phyloP scores from a whole-genome alignment of 139 green algal species.

The Tetradesmus obliquus region DNA sequence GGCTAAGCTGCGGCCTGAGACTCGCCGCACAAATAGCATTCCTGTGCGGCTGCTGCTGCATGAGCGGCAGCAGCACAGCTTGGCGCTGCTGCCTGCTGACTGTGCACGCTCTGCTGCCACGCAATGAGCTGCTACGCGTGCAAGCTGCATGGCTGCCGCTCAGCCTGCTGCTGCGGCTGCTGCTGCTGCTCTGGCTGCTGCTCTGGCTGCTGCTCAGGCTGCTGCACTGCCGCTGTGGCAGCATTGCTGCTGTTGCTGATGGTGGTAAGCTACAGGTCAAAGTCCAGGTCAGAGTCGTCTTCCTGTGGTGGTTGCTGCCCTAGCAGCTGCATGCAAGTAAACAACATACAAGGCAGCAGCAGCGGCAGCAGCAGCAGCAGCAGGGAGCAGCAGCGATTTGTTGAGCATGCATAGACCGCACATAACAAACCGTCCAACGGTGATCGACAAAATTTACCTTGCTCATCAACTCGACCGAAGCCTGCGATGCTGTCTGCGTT shows the following conservation, averaged over 20 bases:
- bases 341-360: conserved; percentile 11
- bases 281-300: conserved; percentile 22
- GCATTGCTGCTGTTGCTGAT: background rate
- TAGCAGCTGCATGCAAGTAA: conserved; percentile 17
- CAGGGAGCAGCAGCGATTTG: background rate
- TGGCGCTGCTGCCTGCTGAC: background rate
- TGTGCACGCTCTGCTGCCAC: background rate
- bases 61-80: background rate
- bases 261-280: conserved; percentile 1
- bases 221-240: conserved; percentile 4
- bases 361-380: background rate
- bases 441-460: conserved; percentile 3
- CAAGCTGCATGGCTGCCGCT: background rate
- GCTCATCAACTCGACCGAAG: conserved; percentile 53
- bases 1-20: background rate
- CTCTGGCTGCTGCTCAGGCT: background rate
- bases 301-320: background rate
- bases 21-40: background rate
- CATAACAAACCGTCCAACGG: background rate
- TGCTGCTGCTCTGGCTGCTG: background rate
- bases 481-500: conserved; percentile 37
- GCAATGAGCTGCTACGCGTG: background rate
- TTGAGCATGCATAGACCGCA: background rate
- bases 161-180: background rate
- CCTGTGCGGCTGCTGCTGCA: background rate